Evolutionary conservation across 768 basidiomycete species (phyloP).

Genomic region (Mycena rebaudengoi): DNA sequence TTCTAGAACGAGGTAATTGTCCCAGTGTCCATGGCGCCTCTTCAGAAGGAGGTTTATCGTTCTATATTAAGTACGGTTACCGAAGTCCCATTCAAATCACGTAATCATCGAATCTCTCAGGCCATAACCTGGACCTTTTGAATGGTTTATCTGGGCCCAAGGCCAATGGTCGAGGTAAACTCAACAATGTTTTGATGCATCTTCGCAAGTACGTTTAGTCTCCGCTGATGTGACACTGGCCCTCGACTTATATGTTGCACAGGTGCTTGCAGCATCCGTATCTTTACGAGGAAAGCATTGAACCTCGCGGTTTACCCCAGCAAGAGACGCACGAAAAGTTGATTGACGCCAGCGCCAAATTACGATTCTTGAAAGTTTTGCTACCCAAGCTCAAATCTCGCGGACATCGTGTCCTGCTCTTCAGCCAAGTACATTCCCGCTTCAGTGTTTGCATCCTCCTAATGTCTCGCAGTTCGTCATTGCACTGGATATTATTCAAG

Average conservation of each 20-base stretch:
- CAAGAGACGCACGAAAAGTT: slow-evolving; percentile 79
- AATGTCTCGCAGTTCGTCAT: slow-evolving; percentile 77
- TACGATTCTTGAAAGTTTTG: slow-evolving; percentile 77
- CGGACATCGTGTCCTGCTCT: slow-evolving; percentile 89
- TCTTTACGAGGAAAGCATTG: slow-evolving; percentile 81
- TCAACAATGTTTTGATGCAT: slow-evolving; percentile 90
- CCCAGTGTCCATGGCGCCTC: slow-evolving; percentile 84
- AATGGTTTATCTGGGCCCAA: slow-evolving; percentile 62
- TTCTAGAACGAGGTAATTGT: slow-evolving; percentile 89
- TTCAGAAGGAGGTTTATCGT: slow-evolving; percentile 90
- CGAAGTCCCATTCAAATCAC: slow-evolving; percentile 22
- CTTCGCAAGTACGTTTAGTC: no score
- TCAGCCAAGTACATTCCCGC: slow-evolving; percentile 75
- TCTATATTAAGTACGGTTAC: slow-evolving; percentile 74
- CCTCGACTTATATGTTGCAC: no score
- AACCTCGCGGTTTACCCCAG: slow-evolving; percentile 66
- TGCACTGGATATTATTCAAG: slow-evolving; percentile 86
- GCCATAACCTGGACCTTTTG: slow-evolving; percentile 74
- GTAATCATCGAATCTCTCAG: slow-evolving; percentile 45
- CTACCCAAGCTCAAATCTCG: slow-evolving; percentile 85
- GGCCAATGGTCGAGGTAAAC: slow-evolving; percentile 52
- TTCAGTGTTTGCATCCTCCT: not conserved
- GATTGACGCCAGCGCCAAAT: slow-evolving; percentile 86
- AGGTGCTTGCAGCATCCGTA: slow-evolving; percentile 95
- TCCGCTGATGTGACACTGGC: no score